A percentile compares a stretch with the other conserved stretches of the same genome.
These are phyloP conservation scores for Macrolepiota fuliginosa DNA, from an alignment of 768 basidiomycete genomes.

Conservation along the genomic window DNA sequence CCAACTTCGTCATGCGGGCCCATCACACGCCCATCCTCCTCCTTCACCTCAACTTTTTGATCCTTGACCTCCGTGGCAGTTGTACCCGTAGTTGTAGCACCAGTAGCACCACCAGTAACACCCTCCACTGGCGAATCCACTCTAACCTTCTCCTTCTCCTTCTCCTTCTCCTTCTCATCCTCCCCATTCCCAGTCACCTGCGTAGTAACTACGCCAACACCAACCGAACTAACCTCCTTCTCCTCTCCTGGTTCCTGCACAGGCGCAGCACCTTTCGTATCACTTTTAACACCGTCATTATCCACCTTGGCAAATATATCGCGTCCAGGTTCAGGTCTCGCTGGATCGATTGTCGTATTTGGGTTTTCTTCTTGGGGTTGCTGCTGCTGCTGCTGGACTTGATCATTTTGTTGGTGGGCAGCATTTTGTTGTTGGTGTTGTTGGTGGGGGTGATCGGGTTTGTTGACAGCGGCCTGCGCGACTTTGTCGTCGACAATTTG, in stretches of 20 bases:
- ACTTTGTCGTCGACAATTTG: conserved; percentile 50
- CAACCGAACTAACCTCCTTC: conserved; percentile 36
- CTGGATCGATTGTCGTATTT: conserved; percentile 37
- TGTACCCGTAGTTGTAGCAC: conserved; percentile 12
- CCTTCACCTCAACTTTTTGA: conserved; percentile 8
- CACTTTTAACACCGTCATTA: conserved; percentile 43
- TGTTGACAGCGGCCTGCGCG: not conserved
- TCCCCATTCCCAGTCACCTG: conserved; percentile 5
- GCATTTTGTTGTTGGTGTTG: conserved; percentile 3
- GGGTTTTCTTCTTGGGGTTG: conserved; percentile 18
- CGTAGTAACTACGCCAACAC: conserved; percentile 13
- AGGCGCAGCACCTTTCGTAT: conserved; percentile 17
- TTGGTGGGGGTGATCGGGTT: not conserved
- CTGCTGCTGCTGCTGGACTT: conserved; percentile 1
- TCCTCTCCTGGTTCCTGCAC: conserved; percentile 21
- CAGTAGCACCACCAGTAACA: conserved; percentile 1
- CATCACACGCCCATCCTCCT: conserved; percentile 9
- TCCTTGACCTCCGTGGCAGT: conserved; percentile 13
- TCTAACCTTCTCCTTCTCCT: conserved; percentile 17
- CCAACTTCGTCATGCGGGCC: conserved; percentile 50
- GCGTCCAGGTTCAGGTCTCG: conserved; percentile 67
- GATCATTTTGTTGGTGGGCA: not conserved
- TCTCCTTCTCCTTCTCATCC: conserved; percentile 10
- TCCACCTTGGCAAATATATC: conserved; percentile 51
- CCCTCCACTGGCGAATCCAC: not conserved